Conservation (phyloP, 1,139 yeast genomes). For the Yamadazyma jaroonii region DNA sequence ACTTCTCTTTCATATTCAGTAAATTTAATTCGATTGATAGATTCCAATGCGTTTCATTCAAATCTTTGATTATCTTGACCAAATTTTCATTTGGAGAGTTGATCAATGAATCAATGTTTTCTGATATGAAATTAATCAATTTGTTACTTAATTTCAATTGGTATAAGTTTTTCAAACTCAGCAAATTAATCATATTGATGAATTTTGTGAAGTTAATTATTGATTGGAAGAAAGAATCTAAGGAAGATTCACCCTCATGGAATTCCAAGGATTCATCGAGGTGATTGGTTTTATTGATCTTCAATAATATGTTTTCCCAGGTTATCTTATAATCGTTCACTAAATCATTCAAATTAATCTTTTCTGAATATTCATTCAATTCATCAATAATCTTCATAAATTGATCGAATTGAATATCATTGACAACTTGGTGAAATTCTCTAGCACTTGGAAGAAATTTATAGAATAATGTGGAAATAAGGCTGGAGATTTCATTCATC, state of each 20-base stretch:
- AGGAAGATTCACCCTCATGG: neutral
- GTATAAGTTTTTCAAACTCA: constrained; percentile 24
- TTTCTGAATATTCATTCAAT: constrained; percentile 11
- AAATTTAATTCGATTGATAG: constrained; percentile 17
- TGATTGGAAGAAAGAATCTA: constrained; percentile 16
- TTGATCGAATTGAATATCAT: constrained; percentile 15
- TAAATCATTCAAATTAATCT: constrained; percentile 12
- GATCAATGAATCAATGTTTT: constrained; percentile 25
- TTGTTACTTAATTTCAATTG: constrained; percentile 29
- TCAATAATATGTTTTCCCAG: constrained; percentile 19
- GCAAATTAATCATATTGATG: constrained; percentile 24
- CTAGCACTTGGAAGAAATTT: constrained; percentile 22
- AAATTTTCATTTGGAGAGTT: constrained; percentile 17
- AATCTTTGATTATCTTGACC: constrained; percentile 22
- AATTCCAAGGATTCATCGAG: constrained; percentile 2
- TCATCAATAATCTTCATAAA: constrained; percentile 12
- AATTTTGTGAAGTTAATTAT: constrained; percentile 27
- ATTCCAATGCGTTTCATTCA: constrained; percentile 28
- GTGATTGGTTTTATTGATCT: constrained; percentile 4
- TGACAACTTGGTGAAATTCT: constrained; percentile 15
- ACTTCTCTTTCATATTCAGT: constrained; percentile 18
- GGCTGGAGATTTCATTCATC: constrained; percentile 8
- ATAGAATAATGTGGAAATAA: constrained; percentile 10
- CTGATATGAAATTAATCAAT: constrained; percentile 29
- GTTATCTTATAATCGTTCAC: constrained; percentile 13